A percentile compares a stretch with the other conserved stretches of the same genome.
These are phyloP conservation scores for Pseudogymnoascus sp. DNA, from an alignment of 2,329 filamentous ascomycete species.

Conservation along the genomic window DNA sequence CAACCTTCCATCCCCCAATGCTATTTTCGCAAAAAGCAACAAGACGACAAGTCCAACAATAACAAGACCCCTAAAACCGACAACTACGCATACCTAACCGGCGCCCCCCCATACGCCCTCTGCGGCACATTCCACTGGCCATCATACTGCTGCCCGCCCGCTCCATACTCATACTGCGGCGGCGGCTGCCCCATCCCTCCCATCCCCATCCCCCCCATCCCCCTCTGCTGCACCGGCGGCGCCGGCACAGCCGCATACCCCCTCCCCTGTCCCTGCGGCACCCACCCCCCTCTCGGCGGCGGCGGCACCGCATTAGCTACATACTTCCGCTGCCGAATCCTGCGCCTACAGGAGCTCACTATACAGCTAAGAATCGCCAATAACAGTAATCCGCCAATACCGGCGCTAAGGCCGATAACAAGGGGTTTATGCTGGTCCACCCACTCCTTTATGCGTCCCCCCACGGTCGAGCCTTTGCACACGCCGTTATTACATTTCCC, in stretches of 20 bases:
- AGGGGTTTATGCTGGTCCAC: constrained; percentile 68
- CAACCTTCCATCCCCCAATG: neutral
- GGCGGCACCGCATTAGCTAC: neutral
- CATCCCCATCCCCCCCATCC: neutral
- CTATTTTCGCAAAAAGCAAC: neutral
- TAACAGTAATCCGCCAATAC: constrained; percentile 64
- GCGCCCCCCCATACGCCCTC: neutral
- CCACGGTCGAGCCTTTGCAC: constrained; percentile 63
- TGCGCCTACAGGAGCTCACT: constrained; percentile 44
- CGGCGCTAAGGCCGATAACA: constrained; percentile 69
- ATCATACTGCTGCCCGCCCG: neutral
- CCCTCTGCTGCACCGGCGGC: neutral
- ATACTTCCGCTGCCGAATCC: constrained; percentile 16
- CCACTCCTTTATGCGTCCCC: constrained; percentile 65
- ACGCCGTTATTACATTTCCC: constrained; percentile 70
- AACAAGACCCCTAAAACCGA: neutral
- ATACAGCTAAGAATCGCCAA: constrained; percentile 62
- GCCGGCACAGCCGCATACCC: neutral
- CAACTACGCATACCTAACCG: neutral
- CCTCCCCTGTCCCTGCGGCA: neutral
- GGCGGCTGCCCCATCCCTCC: neutral
- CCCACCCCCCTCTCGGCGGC: neutral
- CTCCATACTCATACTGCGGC: neutral
- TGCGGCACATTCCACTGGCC: neutral
- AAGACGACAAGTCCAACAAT: neutral